A percentile compares a stretch with the other conserved stretches of the same genome.
These are phyloP conservation scores for Ammopiptanthus mongolicus DNA, from an alignment of 306 rosid species.

Conservation along the genomic window DNA sequence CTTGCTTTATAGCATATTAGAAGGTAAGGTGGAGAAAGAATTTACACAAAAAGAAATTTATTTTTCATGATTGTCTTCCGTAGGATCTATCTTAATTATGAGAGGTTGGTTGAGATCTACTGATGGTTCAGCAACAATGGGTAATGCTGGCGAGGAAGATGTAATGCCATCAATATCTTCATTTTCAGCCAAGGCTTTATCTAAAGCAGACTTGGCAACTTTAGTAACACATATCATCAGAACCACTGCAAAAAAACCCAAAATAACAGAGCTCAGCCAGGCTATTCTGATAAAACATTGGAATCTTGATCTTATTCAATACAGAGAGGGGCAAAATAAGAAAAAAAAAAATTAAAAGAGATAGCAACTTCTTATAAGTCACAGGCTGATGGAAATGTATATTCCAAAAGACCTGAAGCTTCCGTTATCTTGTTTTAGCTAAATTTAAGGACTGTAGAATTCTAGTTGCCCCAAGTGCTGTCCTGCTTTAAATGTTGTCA, in stretches of 20 bases:
- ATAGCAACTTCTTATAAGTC: background rate
- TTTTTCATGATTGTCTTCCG: conserved; percentile 51
- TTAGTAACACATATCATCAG: conserved; percentile 68
- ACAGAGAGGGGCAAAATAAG: background rate
- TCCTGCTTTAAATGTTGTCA: background rate
- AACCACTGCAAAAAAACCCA: conserved; percentile 62
- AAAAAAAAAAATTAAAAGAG: background rate
- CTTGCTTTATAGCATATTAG: conserved; percentile 22
- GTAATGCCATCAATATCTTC: conserved; percentile 47
- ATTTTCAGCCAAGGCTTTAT: conserved; percentile 86
- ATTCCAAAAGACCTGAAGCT: background rate
- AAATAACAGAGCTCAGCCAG: conserved; percentile 11
- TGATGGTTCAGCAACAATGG: conserved; percentile 50
- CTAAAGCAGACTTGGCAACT: conserved; percentile 86
- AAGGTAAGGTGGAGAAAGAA: conserved; percentile 42
- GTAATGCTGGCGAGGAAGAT: conserved; percentile 40
- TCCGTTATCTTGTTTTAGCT: background rate
- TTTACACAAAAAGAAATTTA: conserved; percentile 55
- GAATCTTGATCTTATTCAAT: background rate
- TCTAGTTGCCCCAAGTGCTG: background rate
- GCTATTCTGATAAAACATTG: background rate
- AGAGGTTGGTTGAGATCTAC: conserved; percentile 74
- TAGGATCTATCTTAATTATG: conserved; percentile 60
- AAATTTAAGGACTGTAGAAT: background rate
- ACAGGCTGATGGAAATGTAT: background rate